Evolutionary conservation across 352 stramenopile species (phyloP), one percentile per base, ranked within the genome.

Genomic region (Globisporangium paroecandrum): DNA sequence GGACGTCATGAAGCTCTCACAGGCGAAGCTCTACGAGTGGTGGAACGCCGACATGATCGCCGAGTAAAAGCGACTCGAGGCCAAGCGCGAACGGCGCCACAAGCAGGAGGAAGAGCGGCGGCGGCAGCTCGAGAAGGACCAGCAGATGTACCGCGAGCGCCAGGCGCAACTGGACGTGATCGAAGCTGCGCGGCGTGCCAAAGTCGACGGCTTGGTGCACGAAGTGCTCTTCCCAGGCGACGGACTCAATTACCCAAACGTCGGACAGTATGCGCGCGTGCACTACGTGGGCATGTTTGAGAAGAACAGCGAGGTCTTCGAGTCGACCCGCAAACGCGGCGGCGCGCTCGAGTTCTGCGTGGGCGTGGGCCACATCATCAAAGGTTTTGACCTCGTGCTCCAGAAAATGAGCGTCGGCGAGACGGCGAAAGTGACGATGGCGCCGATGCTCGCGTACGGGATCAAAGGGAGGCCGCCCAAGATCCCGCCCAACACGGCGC

Each of bases 391-490:
- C 46, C 38, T 91, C 6, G 86, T 77, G 15, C 65, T 94, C 56
- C 81, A 87, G 58, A 79, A 77, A 34, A 94, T 94, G 83, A 91
- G 82, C 46, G 72, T 94, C 3, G 86, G 86, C 0, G 86, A 94
- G 76, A 94, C 83, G 1, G 70, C 86, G 22, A 76, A 73, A 29
- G 75, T 90, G 34, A 90, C 81, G 8, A 77, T 90, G 59, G 79
- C 73, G 51, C 83, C 86, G 1, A 80, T 83, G 56, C 72, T 92
- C 34, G 86, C 82, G 15, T 94, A 94, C 61, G 86, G 86, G 3
- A 77, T 89, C n/a, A 87, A 87, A 59, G 86, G 86, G 2, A 69
- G 77, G 25, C 79, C 82, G 9, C 86, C 86, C 27, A 80, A 82
- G 54, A 92, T 94, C 38, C 86, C 86, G 0, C 78, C 80, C 10